phyloP scores from a whole-genome alignment of 2,329 filamentous ascomycete species.

The Sordariomycetes sp. region DNA sequence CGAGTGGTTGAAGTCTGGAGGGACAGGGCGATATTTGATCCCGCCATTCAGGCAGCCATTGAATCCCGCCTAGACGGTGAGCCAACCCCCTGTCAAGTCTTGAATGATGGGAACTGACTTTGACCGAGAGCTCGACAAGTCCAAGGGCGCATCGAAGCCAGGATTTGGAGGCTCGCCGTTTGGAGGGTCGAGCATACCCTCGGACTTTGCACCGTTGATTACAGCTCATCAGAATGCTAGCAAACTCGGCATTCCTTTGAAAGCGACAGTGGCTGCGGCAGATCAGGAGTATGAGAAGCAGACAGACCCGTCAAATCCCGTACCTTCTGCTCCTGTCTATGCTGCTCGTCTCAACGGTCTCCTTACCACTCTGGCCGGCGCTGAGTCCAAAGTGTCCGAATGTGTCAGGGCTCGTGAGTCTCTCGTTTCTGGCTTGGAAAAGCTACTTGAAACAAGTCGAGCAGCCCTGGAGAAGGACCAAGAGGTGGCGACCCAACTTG shows the following conservation, averaged over 20 bases:
- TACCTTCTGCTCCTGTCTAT: constrained; percentile 80
- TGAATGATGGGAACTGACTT: constrained; percentile 11
- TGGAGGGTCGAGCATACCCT: constrained; percentile 61
- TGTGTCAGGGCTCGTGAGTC: constrained; percentile 77
- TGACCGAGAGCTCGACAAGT: constrained; percentile 51
- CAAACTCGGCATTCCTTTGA: constrained; percentile 62
- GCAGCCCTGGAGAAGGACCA: constrained; percentile 63
- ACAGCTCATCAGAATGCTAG: constrained; percentile 63
- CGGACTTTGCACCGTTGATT: constrained; percentile 69
- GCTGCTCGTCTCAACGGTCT: constrained; percentile 82
- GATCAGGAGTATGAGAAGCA: constrained; percentile 79
- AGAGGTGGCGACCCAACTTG: constrained; percentile 35
- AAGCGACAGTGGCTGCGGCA: constrained; percentile 59
- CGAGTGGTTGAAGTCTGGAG: constrained; percentile 94
- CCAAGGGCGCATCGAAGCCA: constrained; percentile 40
- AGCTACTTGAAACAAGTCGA: constrained; percentile 67
- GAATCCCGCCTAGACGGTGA: constrained; percentile 72
- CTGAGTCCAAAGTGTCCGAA: constrained; percentile 81
- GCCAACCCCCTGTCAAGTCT: constrained; percentile 10
- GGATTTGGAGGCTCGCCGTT: constrained; percentile 46
- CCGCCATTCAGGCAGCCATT: constrained; percentile 68
- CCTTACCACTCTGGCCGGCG: constrained; percentile 80
- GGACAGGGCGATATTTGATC: constrained; percentile 75
- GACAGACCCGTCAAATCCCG: constrained; percentile 56
- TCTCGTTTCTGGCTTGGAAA: constrained; percentile 73